Conservation (phyloP, 2,329 filamentous ascomycete species). For the Dactylella cylindrospora region DNA sequence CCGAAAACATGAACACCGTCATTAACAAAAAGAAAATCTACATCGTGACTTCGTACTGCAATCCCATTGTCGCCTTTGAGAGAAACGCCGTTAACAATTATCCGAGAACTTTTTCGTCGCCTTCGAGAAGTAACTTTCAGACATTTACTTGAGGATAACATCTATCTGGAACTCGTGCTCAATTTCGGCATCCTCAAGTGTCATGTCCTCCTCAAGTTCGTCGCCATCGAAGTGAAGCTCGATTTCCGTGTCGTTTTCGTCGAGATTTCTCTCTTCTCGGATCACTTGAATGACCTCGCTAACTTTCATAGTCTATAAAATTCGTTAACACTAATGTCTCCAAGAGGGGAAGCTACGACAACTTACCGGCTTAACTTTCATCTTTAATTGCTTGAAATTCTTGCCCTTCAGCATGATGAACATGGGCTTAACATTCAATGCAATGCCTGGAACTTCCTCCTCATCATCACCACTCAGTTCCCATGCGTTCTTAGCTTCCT, state of each 20-base stretch:
- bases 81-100: no score
- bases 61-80: no score
- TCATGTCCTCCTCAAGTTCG: constrained; percentile 72
- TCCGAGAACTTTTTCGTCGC: no score
- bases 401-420: constrained; percentile 26
- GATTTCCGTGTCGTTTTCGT: constrained; percentile 36
- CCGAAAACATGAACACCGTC: no score
- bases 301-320: constrained; percentile 30
- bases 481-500: constrained; percentile 11
- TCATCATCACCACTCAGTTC: constrained; percentile 12
- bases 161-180: constrained; percentile 76
- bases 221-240: constrained; percentile 38
- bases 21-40: no score
- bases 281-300: constrained; percentile 24
- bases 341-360: background rate
- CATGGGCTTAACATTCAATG: constrained; percentile 25
- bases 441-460: constrained; percentile 22
- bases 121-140: no score
- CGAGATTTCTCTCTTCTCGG: constrained; percentile 12
- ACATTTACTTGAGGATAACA: constrained; percentile 32
- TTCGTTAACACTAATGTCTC: background rate
- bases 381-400: constrained; percentile 28
- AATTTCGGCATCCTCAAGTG: constrained; percentile 89
- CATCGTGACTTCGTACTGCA: no score
- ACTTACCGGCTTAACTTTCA: constrained; percentile 35